Evolutionary conservation across 139 green algal species (phyloP), one percentile per base, ranked within the genome.

Genomic region (Chlorella sp.): DNA sequence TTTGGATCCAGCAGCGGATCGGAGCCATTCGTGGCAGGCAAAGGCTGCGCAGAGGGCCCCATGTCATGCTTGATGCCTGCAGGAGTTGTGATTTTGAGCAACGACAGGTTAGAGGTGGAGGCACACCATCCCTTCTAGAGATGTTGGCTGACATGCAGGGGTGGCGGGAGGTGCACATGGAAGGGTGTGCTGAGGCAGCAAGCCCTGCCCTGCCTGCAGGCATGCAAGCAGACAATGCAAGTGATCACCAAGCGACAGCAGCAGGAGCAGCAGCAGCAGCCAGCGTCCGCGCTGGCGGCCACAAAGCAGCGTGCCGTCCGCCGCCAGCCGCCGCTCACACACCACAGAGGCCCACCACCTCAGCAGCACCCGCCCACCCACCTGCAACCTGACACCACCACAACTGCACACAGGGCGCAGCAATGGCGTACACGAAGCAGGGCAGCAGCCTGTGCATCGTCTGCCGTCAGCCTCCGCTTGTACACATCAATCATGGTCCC

Each of bases 401-500:
- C 66, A 9, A 73, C 24, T n/a, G 19, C 66, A 73, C 5, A 73
- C 22, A n/a, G n/a, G n/a, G n/a, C n/a, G n/a, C n/a, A n/a, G n/a
- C n/a, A n/a, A n/a, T n/a, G n/a, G n/a, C n/a, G n/a, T n/a, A n/a
- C n/a, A n/a, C n/a, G n/a, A n/a, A n/a, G n/a, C n/a, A n/a, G n/a
- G n/a, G n/a, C n/a, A n/a, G n/a, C n/a, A n/a, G n/a, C n/a, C n/a
- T n/a, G n/a, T n/a, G n/a, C n/a, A n/a, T n/a, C 96, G 0, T 90
- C 90, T 12, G 79, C 30, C 28, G 83, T 71, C 14, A 98, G 91
- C 21, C 97, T 93, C 93, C 96, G 94, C 89, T 96, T 97, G 89
- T 95, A 97, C 1, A 99, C 82, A 69, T 97, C 94, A 90, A n/a
- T n/a, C n/a, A n/a, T 99, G 97, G 75, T 98, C 95, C 94, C 96